Base-by-base conservation (phyloP, 805 yeast species). In the Candida nitratophila region DNA sequence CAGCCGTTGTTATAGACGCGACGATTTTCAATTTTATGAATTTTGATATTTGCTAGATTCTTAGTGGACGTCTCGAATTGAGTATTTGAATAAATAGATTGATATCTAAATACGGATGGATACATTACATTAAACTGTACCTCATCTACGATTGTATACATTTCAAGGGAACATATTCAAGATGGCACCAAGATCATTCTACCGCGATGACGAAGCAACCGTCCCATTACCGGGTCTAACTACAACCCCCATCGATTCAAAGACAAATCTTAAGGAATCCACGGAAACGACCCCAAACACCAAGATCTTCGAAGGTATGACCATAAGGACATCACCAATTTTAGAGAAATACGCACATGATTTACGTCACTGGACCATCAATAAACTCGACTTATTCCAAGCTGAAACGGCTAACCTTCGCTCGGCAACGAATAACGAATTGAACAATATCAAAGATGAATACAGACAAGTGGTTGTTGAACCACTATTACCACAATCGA, bases 401-500 rank as follows among this genome's bases (percentile, higher is more conserved):
- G 76, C 78, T 21, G 81, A 76, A 55, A 51, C 66, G 32, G 65
- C 58, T 9, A 75, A 76, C 14, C 74, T 71, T 47, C 65, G 60
- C 36, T 64, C 78, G 8, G 77, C 80, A 1, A 48, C 66, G n/a
- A 45, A 50, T 21, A 74, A 77, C 47, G 82, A 78, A 52, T 46
- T 60, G 34, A 45, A 53, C 21, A 53, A 54, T 19, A 44, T 74
- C 4, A 52, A 57, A 30, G 44, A 46, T n/a, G 60, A 58, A 39
- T 61, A 70, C 41, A 49, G 64, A 21, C 48, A 63, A 7, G 43
- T 69, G 27, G 66, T 77, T 17, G 66, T 60, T 42, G 84, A 78
- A 49, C 79, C 81, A 7, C 62, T 77, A 4, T 67, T 81, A 45
- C 86, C 86, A 17, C 66, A 68, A 37, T 56, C 73, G 35, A 70